These are phyloP conservation scores for Ulmus americana DNA, from an alignment of 331 rosid genomes.

Conservation along the genomic window DNA sequence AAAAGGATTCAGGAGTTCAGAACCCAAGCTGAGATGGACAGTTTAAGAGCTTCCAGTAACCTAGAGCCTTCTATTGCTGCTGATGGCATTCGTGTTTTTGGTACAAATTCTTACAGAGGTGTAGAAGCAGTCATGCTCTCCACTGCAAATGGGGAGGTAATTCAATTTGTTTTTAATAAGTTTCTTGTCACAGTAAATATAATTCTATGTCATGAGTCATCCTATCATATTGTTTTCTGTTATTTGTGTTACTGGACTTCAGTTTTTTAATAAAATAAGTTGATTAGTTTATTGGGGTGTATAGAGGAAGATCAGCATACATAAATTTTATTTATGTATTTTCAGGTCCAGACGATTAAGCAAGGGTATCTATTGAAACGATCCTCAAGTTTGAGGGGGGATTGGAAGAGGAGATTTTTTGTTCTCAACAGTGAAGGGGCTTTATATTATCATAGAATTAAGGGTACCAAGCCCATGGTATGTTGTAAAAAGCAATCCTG, in stretches of 20 bases:
- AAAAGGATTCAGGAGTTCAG: slow-evolving; percentile 93
- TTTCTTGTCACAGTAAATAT: neutral
- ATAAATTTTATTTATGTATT: neutral
- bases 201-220: slow-evolving; percentile 1
- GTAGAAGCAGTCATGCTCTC: slow-evolving; percentile 48
- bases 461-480: slow-evolving; percentile 72
- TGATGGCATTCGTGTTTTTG: slow-evolving; percentile 49
- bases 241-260: neutral
- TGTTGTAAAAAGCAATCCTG: slow-evolving; percentile 17
- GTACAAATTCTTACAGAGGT: slow-evolving; percentile 54
- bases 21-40: slow-evolving; percentile 81
- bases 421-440: slow-evolving; percentile 73
- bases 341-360: slow-evolving; percentile 64
- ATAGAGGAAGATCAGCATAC: neutral
- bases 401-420: slow-evolving; percentile 94
- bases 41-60: slow-evolving; percentile 46
- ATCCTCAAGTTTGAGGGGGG: slow-evolving; percentile 71
- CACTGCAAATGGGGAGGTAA: slow-evolving; percentile 68
- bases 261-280: neutral
- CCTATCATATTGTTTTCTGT: neutral
- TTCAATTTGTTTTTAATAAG: slow-evolving; percentile 19
- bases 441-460: slow-evolving; percentile 63
- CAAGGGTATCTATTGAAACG: slow-evolving; percentile 94
- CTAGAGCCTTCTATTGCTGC: slow-evolving; percentile 38
- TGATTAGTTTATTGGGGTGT: neutral